phyloP scores from a whole-genome alignment of 495 filamentous ascomycete genomes.

The Aspergillus taichungensis region DNA sequence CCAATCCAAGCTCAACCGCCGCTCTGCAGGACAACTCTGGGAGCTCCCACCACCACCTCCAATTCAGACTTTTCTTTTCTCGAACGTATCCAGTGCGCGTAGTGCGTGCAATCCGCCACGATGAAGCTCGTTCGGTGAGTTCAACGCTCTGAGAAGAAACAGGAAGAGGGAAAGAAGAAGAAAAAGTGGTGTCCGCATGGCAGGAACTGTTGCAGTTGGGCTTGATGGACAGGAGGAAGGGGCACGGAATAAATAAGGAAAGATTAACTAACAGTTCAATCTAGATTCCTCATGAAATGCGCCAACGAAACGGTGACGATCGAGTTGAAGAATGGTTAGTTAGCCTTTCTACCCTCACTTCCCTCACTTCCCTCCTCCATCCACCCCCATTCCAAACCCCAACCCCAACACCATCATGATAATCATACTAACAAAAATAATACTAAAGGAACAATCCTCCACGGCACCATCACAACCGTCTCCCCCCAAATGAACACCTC shows the following conservation, averaged over 20 bases:
- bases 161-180: background rate
- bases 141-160: background rate
- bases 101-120: constrained; percentile 22
- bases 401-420: background rate
- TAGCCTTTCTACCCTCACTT: background rate
- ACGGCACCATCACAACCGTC: constrained; percentile 92
- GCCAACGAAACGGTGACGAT: constrained; percentile 95
- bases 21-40: too few relatives aligned
- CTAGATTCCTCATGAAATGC: constrained; percentile 97
- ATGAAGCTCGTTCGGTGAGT: constrained; percentile 99
- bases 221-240: constrained; percentile 7
- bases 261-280: constrained; percentile 10
- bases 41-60: background rate
- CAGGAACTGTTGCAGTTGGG: background rate
- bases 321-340: constrained; percentile 90
- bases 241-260: constrained; percentile 3
- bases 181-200: too few relatives aligned
- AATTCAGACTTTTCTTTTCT: background rate
- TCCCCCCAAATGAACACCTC: constrained; percentile 96
- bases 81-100: background rate
- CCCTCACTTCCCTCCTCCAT: background rate
- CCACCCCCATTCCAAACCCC: background rate
- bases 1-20: too few relatives aligned
- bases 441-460: constrained; percentile 72
- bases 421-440: constrained; percentile 6